phyloP scores from a whole-genome alignment of 73 alveolate species.

The Breviolum minutum region DNA sequence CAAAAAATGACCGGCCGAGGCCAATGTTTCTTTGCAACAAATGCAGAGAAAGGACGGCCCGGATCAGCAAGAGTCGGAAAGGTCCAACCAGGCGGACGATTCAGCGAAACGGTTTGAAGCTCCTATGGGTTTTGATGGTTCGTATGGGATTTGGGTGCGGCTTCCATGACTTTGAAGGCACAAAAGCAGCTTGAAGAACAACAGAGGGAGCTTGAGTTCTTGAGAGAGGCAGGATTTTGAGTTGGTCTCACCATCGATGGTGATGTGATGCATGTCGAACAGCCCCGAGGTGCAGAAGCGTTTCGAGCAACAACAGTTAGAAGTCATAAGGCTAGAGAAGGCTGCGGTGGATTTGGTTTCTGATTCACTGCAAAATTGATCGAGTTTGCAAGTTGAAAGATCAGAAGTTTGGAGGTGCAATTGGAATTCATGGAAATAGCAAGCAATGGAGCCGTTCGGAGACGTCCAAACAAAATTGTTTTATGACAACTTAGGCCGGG shows the following conservation, averaged over 20 bases:
- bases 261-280: neutral
- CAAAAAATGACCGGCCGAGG: too few species aligned
- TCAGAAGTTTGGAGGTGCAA: too few species aligned
- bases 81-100: too few species aligned
- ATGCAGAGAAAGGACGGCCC: neutral
- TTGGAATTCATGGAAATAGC: too few species aligned
- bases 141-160: neutral
- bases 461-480: too few species aligned
- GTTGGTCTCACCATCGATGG: neutral
- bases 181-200: slow-evolving; percentile 23
- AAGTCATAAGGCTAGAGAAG: slow-evolving; percentile 3
- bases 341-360: neutral
- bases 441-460: too few species aligned
- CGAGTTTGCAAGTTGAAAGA: neutral
- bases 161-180: neutral
- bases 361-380: too few species aligned
- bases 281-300: slow-evolving; percentile 15
- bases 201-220: slow-evolving; percentile 7
- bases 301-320: neutral
- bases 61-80: neutral
- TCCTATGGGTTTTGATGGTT: too few species aligned
- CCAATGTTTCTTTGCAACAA: neutral
- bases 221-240: neutral
- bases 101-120: too few species aligned
- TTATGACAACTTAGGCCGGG: too few species aligned